Evolutionary conservation across 768 basidiomycete species (phyloP).

Genomic region (Collybia mongolica): DNA sequence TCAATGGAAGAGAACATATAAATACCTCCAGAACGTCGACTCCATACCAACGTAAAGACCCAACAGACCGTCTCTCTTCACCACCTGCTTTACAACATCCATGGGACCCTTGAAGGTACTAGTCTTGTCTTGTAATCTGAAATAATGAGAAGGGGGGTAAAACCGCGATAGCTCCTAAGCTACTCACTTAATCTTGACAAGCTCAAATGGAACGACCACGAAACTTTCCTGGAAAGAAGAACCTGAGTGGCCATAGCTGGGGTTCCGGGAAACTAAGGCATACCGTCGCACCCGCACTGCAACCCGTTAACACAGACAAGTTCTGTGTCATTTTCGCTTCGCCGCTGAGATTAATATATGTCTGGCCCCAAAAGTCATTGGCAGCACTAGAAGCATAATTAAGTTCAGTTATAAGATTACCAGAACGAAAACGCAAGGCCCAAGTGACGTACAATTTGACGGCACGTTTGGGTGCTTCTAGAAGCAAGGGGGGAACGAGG

Average conservation of each 20-base stretch:
- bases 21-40: constrained; percentile 93
- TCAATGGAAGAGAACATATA: neutral
- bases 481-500: constrained; percentile 89
- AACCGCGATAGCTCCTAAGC: neutral
- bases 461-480: constrained; percentile 98
- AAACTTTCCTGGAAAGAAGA: constrained; percentile 66
- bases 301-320: constrained; percentile 89
- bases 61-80: constrained; percentile 75
- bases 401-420: constrained; percentile 1
- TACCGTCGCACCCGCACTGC: constrained; percentile 88
- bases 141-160: neutral
- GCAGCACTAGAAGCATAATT: constrained; percentile 50
- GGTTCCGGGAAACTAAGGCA: constrained; percentile 10
- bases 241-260: neutral
- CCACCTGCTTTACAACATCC: constrained; percentile 82
- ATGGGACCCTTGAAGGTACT: constrained; percentile 90
- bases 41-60: constrained; percentile 96
- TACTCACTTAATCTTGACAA: constrained; percentile 81
- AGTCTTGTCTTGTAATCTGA: constrained; percentile 86
- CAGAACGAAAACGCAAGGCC: neutral
- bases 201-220: constrained; percentile 95
- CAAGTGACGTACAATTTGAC: constrained; percentile 76
- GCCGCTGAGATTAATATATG: constrained; percentile 59
- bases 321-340: constrained; percentile 84
- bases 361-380: constrained; percentile 97